Evolutionary conservation across 1,284 basidiomycete species (phyloP).

Genomic region (Ustilago lituana): DNA sequence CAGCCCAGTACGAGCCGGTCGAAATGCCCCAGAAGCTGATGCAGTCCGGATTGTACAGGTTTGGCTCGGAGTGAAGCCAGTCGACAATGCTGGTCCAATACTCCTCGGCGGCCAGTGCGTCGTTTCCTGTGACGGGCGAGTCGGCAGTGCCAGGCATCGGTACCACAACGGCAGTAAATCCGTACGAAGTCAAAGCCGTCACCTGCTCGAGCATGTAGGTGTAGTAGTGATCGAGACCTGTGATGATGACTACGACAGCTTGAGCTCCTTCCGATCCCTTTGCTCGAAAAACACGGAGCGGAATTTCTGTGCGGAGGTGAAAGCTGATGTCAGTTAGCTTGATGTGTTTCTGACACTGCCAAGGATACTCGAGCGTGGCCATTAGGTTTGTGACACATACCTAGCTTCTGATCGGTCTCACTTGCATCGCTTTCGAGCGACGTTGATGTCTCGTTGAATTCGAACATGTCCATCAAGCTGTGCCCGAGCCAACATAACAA

Average conservation of each 20-base stretch:
- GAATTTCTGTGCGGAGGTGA: constrained; percentile 6
- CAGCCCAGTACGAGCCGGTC: constrained; percentile 40
- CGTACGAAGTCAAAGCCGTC: constrained; percentile 12
- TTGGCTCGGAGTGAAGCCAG: constrained; percentile 28
- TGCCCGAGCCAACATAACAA: neutral
- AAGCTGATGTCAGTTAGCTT: neutral
- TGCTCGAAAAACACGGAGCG: constrained; percentile 25
- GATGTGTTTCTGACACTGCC: neutral
- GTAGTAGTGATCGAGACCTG: constrained; percentile 45
- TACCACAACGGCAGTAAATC: constrained; percentile 17
- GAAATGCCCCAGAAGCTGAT: constrained; percentile 46
- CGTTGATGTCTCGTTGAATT: neutral
- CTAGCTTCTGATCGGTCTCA: neutral
- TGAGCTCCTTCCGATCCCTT: constrained; percentile 8
- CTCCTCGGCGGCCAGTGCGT: constrained; percentile 7
- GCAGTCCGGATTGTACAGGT: constrained; percentile 12
- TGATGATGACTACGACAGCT: constrained; percentile 40
- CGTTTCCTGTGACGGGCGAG: constrained; percentile 33
- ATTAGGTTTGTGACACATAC: too few species aligned
- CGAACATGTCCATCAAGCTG: constrained; percentile 12
- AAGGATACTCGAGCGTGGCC: too few species aligned
- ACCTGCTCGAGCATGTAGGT: constrained; percentile 29
- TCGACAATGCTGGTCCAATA: constrained; percentile 41
- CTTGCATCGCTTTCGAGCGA: constrained; percentile 5
- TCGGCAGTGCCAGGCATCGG: constrained; percentile 48